A percentile compares a stretch with the other conserved stretches of the same genome.
Evolutionary conservation across 1,284 basidiomycete genomes (phyloP).

Genomic region (Malassezia equina): DNA sequence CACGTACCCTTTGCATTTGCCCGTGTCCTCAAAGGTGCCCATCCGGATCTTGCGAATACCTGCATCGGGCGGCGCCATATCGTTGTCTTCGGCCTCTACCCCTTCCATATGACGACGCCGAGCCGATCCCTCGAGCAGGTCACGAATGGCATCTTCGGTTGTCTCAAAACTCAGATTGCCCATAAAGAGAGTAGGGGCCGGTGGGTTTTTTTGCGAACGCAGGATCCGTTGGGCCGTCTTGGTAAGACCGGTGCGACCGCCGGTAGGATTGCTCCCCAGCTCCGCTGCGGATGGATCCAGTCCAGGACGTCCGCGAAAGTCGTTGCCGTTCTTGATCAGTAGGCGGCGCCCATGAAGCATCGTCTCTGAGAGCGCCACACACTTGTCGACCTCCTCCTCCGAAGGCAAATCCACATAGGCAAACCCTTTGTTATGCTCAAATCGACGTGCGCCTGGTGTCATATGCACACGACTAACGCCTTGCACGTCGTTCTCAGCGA

Average conservation of each 20-base stretch:
- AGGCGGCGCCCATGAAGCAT: slow-evolving; percentile 73
- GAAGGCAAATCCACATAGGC: slow-evolving; percentile 89
- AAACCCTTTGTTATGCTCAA: slow-evolving; percentile 57
- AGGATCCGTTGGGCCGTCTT: slow-evolving; percentile 76
- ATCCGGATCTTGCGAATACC: slow-evolving; percentile 82
- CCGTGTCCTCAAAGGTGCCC: slow-evolving; percentile 87
- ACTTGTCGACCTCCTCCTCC: slow-evolving; percentile 61
- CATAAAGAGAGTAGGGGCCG: slow-evolving; percentile 72
- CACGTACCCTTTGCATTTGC: slow-evolving; percentile 81
- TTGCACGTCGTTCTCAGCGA: slow-evolving; percentile 30
- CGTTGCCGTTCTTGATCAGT: slow-evolving; percentile 78
- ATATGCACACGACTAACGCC: slow-evolving; percentile 54
- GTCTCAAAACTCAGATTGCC: slow-evolving; percentile 87
- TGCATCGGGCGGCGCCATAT: slow-evolving; percentile 18
- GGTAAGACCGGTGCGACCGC: slow-evolving; percentile 51
- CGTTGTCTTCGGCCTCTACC: slow-evolving; percentile 48
- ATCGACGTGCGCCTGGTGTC: slow-evolving; percentile 50
- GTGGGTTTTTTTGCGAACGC: slow-evolving; percentile 66
- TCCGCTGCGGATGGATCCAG: slow-evolving; percentile 25
- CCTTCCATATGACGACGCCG: slow-evolving; percentile 16
- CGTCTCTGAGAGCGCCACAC: slow-evolving; percentile 70
- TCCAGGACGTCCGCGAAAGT: slow-evolving; percentile 46
- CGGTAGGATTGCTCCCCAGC: slow-evolving; percentile 14
- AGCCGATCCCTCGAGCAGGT: slow-evolving; percentile 56
- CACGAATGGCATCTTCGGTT: slow-evolving; percentile 58